Evolutionary conservation across 2,329 filamentous ascomycete species (phyloP), one percentile per base, ranked within the genome.

Genomic region (Pestalotiopsis sp.): DNA sequence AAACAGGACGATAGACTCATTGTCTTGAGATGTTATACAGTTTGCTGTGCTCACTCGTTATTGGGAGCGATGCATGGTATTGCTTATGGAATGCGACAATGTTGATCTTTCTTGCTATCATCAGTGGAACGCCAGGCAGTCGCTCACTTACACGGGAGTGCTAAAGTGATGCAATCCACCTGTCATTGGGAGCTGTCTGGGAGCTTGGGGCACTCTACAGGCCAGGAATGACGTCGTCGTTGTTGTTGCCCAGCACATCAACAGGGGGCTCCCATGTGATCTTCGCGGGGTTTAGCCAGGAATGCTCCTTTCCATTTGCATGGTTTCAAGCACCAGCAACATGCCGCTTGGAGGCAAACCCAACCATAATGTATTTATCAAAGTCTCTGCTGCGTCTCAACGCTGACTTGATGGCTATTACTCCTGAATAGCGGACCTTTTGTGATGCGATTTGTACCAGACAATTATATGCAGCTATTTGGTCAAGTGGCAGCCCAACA

Each of bases 1-100:
- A 92, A 91, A 80, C 91, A 93, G 49, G 90, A 91, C 72, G 88
- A 85, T 83, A 92, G 49, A 14, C 60, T 66, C 57, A 17, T 27
- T 36, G 45, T 23, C n/a, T 49, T 14, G n/a, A 9, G 25, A 62
- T n/a, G 25, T 17, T 62, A 31, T 36, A 5, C 27, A 39, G 11
- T n/a, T 36, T 36, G 27, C 5, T 36, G n/a, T 36, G 14, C 14
- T 38, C 39, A 63, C 38, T 57, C 27, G 25, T 31, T 56, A 25
- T 58, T 56, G n/a, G 39, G 52, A 52, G 20, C 20, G 20, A 49
- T 62, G 59, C 59, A 62, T 41, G 27, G 27, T 41, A 36, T 6
- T 38, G 59, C n/a, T 36, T 36, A n/a, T 52, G 20, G 13, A 39
- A 20, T 62, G 25, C 23, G 62, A 64, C 25, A n/a, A n/a, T 56